phyloP scores from a whole-genome alignment of 306 rosid genomes.

The Castanopsis chinensis region DNA sequence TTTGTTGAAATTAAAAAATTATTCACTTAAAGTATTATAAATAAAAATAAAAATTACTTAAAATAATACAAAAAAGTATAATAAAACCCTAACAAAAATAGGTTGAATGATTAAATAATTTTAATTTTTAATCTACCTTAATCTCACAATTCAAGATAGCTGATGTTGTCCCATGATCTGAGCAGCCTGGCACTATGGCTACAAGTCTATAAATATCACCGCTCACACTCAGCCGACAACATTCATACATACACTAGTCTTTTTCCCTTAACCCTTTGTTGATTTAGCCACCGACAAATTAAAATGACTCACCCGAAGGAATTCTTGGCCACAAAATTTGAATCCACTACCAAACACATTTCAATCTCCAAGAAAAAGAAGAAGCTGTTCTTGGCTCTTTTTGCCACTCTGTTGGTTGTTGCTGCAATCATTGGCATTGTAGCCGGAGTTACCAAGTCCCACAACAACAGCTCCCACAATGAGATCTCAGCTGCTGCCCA shows the following conservation, averaged over 20 bases:
- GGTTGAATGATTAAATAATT: too few species aligned
- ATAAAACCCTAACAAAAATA: too few species aligned
- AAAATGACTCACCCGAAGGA: conserved; percentile 32
- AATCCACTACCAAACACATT: conserved; percentile 27
- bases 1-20: too few species aligned
- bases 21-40: rapidly evolving
- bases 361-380: conserved; percentile 29
- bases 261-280: background rate
- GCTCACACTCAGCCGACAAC: too few species aligned
- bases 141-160: too few species aligned
- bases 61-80: too few species aligned
- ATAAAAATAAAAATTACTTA: too few species aligned
- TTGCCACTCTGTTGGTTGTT: conserved; percentile 39
- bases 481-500: conserved; percentile 33
- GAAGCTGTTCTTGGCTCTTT: conserved; percentile 36
- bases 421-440: conserved; percentile 40
- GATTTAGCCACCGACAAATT: background rate
- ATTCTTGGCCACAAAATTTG: conserved; percentile 23
- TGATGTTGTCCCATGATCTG: too few species aligned
- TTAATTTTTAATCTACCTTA: too few species aligned
- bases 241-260: background rate
- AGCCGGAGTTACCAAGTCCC: conserved; percentile 38
- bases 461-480: background rate
- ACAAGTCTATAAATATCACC: too few species aligned
- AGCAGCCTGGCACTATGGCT: too few species aligned